Conservation (phyloP, 2,329 filamentous ascomycete species). For the Penicillium sp. region DNA sequence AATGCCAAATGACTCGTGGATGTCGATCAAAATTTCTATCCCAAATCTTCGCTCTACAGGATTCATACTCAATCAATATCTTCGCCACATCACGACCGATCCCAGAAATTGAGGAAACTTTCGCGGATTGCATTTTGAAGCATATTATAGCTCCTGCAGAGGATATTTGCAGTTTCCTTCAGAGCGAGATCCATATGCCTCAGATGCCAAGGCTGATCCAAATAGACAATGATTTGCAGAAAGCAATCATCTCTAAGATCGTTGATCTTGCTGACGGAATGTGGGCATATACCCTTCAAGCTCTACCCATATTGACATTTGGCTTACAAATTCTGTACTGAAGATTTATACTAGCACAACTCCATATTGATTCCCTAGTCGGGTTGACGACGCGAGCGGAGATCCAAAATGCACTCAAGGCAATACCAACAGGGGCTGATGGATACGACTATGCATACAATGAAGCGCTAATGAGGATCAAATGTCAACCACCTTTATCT, state of each 20-base stretch:
- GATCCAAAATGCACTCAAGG: constrained; percentile 33
- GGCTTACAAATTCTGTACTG: neutral
- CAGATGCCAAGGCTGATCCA: neutral
- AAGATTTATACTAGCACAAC: constrained; percentile 28
- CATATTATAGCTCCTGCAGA: neutral
- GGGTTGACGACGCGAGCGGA: constrained; percentile 25
- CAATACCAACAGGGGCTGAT: constrained; percentile 29
- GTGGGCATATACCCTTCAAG: neutral
- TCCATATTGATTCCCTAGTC: constrained; percentile 22
- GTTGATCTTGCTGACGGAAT: neutral
- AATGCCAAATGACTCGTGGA: neutral
- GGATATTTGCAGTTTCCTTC: neutral
- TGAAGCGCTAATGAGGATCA: constrained; percentile 42
- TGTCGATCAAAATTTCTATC: neutral
- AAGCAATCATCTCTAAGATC: neutral
- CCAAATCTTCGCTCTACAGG: neutral
- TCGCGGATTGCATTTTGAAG: neutral
- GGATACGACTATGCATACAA: constrained; percentile 45
- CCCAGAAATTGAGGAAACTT: neutral
- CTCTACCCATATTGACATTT: neutral
- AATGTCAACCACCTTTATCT: constrained; percentile 34
- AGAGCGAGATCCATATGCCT: neutral
- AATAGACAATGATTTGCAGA: neutral
- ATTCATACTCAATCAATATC: neutral
- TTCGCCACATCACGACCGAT: neutral